Conservation (phyloP, 2,329 filamentous ascomycete genomes). For the Rutstroemia sp. region DNA sequence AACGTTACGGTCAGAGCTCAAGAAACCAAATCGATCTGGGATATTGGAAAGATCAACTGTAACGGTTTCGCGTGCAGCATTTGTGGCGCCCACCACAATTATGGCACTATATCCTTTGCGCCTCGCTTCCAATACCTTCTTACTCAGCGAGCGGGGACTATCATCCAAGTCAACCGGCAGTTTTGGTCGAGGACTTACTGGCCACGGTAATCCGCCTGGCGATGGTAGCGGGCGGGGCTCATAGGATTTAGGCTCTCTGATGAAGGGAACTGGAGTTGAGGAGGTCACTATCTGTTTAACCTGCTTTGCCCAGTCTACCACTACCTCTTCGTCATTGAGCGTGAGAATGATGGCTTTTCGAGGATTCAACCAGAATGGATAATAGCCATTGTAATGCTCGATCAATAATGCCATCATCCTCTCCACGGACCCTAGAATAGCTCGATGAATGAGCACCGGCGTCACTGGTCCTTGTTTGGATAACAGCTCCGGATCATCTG, state of each 20-base stretch:
- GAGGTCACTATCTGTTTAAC: constrained; percentile 11
- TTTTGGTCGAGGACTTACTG: constrained; percentile 10
- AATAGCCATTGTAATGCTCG: constrained; percentile 71
- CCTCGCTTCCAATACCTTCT: constrained; percentile 68
- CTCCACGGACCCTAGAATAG: constrained; percentile 78
- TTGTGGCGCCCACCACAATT: constrained; percentile 61
- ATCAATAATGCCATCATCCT: constrained; percentile 79
- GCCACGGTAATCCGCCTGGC: constrained; percentile 14
- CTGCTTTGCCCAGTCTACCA: constrained; percentile 23
- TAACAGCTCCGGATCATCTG: constrained; percentile 40
- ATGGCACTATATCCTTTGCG: constrained; percentile 66
- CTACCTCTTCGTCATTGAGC: constrained; percentile 49
- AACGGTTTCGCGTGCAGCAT: constrained; percentile 52
- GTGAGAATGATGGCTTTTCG: constrained; percentile 69
- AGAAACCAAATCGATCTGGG: constrained; percentile 9
- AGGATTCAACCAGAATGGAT: constrained; percentile 86
- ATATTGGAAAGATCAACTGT: constrained; percentile 38
- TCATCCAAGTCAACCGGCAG: constrained; percentile 64
- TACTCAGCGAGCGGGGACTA: constrained; percentile 51
- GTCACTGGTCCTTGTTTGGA: constrained; percentile 50
- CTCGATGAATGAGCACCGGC: constrained; percentile 78
- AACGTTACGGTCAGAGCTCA: not conserved
- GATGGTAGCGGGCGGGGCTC: not conserved
- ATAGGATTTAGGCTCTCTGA: not conserved
- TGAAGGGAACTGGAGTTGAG: not conserved